Percentiles rank a stretch among this genome's conserved stretches.
Evolutionary conservation across 169 alveolate genomes (phyloP).

Genomic region (Plasmodium blacklocki): DNA sequence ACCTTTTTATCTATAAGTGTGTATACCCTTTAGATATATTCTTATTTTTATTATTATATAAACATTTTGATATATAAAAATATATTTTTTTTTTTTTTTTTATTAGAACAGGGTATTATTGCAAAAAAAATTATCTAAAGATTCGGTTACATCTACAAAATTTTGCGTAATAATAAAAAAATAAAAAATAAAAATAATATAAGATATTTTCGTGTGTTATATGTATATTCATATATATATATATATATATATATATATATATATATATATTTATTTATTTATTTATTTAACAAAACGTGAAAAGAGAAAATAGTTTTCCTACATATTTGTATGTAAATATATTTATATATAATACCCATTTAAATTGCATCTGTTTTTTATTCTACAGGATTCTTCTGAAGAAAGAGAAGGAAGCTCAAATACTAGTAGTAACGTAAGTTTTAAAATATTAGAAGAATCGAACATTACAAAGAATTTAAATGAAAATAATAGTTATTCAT

Average conservation of each 20-base stretch:
- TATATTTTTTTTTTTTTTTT: not conserved
- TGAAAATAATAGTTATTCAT: constrained; percentile 44
- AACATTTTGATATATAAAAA: no score
- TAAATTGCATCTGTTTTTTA: not conserved
- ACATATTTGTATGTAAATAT: no score
- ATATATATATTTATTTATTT: no score
- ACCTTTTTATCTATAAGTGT: constrained; percentile 1
- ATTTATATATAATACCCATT: no score
- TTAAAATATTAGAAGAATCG: constrained; percentile 35
- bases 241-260: not conserved
- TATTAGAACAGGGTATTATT: constrained; percentile 67
- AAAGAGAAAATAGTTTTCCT: no score
- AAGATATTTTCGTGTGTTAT: no score
- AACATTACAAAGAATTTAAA: constrained; percentile 36
- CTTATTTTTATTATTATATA: not conserved
- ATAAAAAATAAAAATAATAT: no score
- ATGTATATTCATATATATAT: not conserved
- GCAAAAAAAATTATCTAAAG: constrained; percentile 73
- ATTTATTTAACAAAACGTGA: no score
- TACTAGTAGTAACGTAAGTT: constrained; percentile 48
- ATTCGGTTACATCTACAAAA: constrained; percentile 75
- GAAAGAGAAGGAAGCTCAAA: constrained; percentile 68
- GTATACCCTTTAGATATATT: constrained; percentile 13
- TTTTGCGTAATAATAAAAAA: constrained; percentile 40
- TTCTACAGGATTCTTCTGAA: constrained; percentile 71